Conservation (phyloP, 768 basidiomycete genomes). For the Gymnopilus junonius region DNA sequence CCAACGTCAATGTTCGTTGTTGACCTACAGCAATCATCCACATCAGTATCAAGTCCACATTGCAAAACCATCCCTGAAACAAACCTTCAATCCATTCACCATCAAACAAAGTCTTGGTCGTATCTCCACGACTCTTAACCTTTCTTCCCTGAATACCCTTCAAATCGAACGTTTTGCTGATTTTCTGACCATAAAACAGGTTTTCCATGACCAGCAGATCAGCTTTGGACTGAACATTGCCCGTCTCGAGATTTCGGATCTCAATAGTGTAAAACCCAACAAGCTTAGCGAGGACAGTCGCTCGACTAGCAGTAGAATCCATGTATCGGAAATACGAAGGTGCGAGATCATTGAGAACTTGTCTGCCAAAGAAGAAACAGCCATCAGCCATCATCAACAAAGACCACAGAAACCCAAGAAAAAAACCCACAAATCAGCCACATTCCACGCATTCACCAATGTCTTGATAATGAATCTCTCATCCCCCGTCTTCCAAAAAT, state of each 20-base stretch:
- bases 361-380: conserved; percentile 42
- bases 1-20: conserved; percentile 63
- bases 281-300: conserved; percentile 78
- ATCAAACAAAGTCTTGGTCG: conserved; percentile 71
- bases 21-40: too few relatives aligned
- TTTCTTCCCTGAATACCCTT: conserved; percentile 84
- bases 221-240: conserved; percentile 63
- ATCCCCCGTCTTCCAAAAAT: conserved; percentile 84
- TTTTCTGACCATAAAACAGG: conserved; percentile 71
- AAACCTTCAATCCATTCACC: conserved; percentile 85
- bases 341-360: conserved; percentile 76
- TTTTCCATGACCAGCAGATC: conserved; percentile 90
- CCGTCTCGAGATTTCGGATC: conserved; percentile 73
- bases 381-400: background rate
- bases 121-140: conserved; percentile 55
- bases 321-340: conserved; percentile 84
- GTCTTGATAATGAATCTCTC: conserved; percentile 85
- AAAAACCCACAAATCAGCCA: conserved; percentile 72
- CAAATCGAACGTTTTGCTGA: conserved; percentile 76
- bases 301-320: conserved; percentile 65
- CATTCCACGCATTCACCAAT: conserved; percentile 85
- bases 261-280: conserved; percentile 84
- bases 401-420: background rate
- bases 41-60: too few relatives aligned
- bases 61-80: too few relatives aligned